Percentiles rank a stretch among this genome's conserved stretches.
Evolutionary conservation across 306 rosid species (phyloP).

Genomic region (Vicia sativa): DNA sequence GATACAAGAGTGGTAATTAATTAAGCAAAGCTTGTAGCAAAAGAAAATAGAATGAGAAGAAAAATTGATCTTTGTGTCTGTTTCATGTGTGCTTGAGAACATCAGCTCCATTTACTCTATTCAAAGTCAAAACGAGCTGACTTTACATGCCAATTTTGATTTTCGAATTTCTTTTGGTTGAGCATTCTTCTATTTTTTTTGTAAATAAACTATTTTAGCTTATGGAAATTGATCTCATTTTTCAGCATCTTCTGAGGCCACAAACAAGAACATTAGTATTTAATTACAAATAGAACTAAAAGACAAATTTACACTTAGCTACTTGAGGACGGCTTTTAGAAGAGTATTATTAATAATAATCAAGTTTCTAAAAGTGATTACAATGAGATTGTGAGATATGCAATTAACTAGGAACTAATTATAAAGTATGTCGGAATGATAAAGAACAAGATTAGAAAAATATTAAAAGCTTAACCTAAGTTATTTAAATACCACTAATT

Average conservation of each 20-base stretch:
- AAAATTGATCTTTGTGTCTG: not conserved
- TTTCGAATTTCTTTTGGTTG: constrained; percentile 28
- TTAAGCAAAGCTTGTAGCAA: constrained; percentile 31
- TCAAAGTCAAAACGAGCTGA: constrained; percentile 61
- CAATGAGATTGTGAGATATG: constrained; percentile 48
- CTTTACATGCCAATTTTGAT: constrained; percentile 31
- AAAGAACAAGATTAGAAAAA: constrained; percentile 50
- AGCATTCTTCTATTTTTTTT: constrained; percentile 24
- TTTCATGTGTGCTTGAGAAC: constrained; percentile 14
- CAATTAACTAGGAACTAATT: constrained; percentile 44
- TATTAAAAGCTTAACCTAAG: constrained; percentile 40
- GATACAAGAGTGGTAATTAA: not conserved
- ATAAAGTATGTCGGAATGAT: constrained; percentile 59
- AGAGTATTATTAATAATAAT: constrained; percentile 35
- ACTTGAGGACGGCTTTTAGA: constrained; percentile 31
- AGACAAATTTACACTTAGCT: constrained; percentile 6
- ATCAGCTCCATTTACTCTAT: constrained; percentile 42
- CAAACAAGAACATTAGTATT: constrained; percentile 26
- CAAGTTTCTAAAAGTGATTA: constrained; percentile 51
- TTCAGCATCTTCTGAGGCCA: constrained; percentile 49
- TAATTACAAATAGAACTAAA: constrained; percentile 27
- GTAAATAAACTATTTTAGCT: constrained; percentile 43
- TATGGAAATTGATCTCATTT: constrained; percentile 37
- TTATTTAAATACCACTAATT: constrained; percentile 11
- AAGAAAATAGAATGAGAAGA: constrained; percentile 31